Percentiles rank a stretch among this genome's conserved stretches.
These are phyloP conservation scores for Nemophila menziesii DNA, from an alignment of 257 asterid genomes.

Conservation along the genomic window DNA sequence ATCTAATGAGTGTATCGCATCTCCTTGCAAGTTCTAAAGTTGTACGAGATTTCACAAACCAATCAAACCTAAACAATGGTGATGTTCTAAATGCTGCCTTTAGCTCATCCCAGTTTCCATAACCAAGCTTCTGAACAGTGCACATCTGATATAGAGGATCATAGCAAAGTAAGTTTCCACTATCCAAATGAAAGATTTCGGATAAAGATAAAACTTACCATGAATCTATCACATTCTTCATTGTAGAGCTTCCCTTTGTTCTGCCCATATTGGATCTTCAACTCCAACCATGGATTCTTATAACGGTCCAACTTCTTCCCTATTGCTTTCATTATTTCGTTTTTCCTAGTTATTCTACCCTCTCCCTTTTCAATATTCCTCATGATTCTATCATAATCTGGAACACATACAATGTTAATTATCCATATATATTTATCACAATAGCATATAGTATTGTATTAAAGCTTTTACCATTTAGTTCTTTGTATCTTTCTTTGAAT, in stretches of 20 bases:
- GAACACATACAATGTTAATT: neutral
- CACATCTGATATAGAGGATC: conserved; percentile 51
- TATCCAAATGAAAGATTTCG: neutral
- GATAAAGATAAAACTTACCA: conserved; percentile 39
- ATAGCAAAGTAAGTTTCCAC: neutral
- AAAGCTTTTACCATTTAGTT: conserved; percentile 52
- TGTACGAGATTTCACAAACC: conserved; percentile 98
- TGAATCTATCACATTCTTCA: conserved; percentile 99
- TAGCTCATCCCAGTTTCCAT: conserved; percentile 98
- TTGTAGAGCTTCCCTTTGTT: conserved; percentile 96
- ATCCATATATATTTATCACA: neutral
- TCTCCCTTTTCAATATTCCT: conserved; percentile 97
- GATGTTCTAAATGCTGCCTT: conserved; percentile 96
- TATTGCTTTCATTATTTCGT: conserved; percentile 96
- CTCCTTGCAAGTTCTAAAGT: conserved; percentile 99
- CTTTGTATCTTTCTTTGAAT: conserved; percentile 90
- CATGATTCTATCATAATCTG: conserved; percentile 92
- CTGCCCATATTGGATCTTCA: conserved; percentile 97
- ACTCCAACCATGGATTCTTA: conserved; percentile 94
- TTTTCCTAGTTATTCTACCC: conserved; percentile 89
- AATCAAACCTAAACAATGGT: conserved; percentile 90
- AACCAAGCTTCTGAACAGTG: conserved; percentile 97
- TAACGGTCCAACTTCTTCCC: conserved; percentile 95
- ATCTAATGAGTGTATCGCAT: conserved; percentile 81
- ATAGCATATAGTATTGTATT: neutral